Percentiles rank a stretch among this genome's conserved stretches.
Conservation (phyloP, 768 basidiomycete species). For the Kwoniella sp. region DNA sequence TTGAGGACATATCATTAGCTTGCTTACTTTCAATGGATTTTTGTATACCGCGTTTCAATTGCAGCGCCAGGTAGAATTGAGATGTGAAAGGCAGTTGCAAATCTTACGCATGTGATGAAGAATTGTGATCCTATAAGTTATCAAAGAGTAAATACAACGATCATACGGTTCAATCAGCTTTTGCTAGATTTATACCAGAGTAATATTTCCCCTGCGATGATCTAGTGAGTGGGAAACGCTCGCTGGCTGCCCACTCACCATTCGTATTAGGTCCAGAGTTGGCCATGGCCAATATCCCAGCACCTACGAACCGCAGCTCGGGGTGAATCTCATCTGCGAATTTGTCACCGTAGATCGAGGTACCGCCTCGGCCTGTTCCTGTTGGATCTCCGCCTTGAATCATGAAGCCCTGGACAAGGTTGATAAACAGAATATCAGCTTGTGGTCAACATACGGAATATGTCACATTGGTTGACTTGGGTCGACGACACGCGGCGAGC, state of each 20-base stretch:
- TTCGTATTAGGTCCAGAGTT: slow-evolving; percentile 59
- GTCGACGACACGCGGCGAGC: no score
- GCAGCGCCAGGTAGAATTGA: no score
- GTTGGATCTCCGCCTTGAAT: slow-evolving; percentile 94
- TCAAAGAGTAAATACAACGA: neutral
- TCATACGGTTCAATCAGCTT: neutral
- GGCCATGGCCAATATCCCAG: slow-evolving; percentile 74
- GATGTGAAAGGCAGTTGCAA: no score
- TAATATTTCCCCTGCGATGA: no score
- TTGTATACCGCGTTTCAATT: no score
- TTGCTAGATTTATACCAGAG: no score
- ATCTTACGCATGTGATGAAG: slow-evolving; percentile 53
- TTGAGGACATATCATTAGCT: no score
- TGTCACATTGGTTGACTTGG: no score
- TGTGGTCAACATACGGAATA: no score
- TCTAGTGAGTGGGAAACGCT: no score
- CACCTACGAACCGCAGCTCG: slow-evolving; percentile 89
- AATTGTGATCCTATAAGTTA: slow-evolving; percentile 50
- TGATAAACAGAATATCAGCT: neutral
- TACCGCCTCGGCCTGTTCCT: slow-evolving; percentile 81
- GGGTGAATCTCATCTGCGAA: slow-evolving; percentile 88
- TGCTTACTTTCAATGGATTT: no score
- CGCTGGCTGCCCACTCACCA: slow-evolving; percentile 54
- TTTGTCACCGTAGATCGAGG: slow-evolving; percentile 61
- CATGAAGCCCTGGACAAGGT: slow-evolving; percentile 79